Conservation (phyloP, 148 eudicot species). For the Simmondsia chinensis region DNA sequence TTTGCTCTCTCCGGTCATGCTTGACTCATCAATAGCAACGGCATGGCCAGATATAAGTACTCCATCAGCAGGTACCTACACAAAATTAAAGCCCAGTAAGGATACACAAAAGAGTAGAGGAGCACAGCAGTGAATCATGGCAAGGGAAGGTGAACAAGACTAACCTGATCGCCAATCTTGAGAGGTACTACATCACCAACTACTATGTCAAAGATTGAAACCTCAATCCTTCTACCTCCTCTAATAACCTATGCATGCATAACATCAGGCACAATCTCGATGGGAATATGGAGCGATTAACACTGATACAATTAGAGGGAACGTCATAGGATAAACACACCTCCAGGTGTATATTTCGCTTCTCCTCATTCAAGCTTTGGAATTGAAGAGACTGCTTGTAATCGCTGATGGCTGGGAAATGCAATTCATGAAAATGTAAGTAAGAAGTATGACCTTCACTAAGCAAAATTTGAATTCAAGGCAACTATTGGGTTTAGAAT, state of each 20-base stretch:
- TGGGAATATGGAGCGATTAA: background rate
- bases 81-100: background rate
- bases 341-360: slow-evolving; percentile 94
- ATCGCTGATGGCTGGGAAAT: slow-evolving; percentile 73
- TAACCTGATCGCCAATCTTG: slow-evolving; percentile 97
- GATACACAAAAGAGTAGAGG: slow-evolving; percentile 4
- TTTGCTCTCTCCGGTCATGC: slow-evolving; percentile 99
- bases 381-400: slow-evolving; percentile 91
- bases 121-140: background rate
- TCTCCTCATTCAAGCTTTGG: slow-evolving; percentile 77
- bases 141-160: background rate
- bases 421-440: background rate
- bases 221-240: slow-evolving; percentile 66
- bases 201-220: slow-evolving; percentile 86
- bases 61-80: slow-evolving; percentile 95
- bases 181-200: slow-evolving; percentile 85
- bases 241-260: slow-evolving; percentile 52
- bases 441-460: background rate
- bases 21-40: slow-evolving; percentile 90
- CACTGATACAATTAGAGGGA: background rate
- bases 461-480: too few species aligned
- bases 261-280: slow-evolving; percentile 1
- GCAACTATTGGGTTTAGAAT: too few species aligned
- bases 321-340: slow-evolving; percentile 17
- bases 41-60: slow-evolving; percentile 74